These are phyloP conservation scores for Malus asiatica DNA, from an alignment of 306 rosid species.

Conservation along the genomic window DNA sequence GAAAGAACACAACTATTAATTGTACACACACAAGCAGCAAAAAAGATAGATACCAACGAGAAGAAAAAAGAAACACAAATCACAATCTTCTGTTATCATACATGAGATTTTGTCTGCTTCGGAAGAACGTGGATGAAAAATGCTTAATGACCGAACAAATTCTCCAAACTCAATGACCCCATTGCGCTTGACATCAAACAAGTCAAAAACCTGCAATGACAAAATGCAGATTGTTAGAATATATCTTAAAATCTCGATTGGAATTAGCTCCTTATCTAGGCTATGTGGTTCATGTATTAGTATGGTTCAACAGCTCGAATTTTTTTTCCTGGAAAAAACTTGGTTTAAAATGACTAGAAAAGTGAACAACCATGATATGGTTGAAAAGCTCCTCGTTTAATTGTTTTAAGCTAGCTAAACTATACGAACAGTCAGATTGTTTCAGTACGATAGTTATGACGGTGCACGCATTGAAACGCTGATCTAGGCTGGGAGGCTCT, in stretches of 20 bases:
- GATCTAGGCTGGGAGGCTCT: not conserved
- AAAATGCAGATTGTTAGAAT: not conserved
- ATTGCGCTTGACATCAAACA: conserved; percentile 60
- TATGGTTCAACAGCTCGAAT: not conserved
- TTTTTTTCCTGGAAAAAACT: not conserved
- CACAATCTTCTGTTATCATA: conserved; percentile 15
- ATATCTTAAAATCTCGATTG: not conserved
- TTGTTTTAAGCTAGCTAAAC: not conserved
- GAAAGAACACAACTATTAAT: not conserved
- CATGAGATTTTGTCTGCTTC: conserved; percentile 51
- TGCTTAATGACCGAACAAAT: conserved; percentile 65
- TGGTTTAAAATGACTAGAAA: not conserved
- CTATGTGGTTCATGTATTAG: not conserved
- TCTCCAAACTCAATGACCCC: conserved; percentile 73
- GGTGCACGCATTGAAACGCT: too few relatives aligned
- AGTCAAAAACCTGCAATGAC: conserved; percentile 51
- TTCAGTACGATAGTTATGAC: too few relatives aligned
- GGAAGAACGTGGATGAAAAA: conserved; percentile 66
- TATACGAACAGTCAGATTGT: too few relatives aligned
- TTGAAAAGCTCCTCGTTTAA: not conserved
- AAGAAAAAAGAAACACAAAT: not conserved
- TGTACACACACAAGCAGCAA: not conserved
- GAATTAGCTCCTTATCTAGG: not conserved
- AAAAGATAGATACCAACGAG: not conserved
- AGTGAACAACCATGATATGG: not conserved